Evolutionary conservation across 208 protist species (phyloP).

Genomic region (Crithidia brevicula): DNA sequence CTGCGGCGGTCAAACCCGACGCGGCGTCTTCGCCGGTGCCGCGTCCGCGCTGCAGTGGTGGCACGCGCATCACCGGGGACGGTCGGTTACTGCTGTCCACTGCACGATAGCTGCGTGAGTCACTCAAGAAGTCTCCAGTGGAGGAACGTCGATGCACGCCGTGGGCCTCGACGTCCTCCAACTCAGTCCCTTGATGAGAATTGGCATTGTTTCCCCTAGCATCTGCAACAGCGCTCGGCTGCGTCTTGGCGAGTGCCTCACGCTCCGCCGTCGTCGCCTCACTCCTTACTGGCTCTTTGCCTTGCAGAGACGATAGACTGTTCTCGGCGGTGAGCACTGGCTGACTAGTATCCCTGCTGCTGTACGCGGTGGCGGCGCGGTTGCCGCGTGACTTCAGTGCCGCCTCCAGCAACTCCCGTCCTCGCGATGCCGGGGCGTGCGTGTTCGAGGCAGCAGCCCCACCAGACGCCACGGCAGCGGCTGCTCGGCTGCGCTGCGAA

Average conservation of each 20-base stretch:
- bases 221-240: not conserved
- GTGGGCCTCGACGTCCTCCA: not conserved
- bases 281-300: not conserved
- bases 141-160: not conserved
- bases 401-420: constrained; percentile 31
- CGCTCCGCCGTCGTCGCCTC: not conserved
- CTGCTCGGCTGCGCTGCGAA: not conserved
- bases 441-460: not conserved
- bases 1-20: not conserved
- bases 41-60: not conserved
- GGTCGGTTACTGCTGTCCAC: not conserved
- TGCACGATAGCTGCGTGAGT: constrained; percentile 1
- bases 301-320: not conserved
- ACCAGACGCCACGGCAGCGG: not conserved
- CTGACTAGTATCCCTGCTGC: not conserved
- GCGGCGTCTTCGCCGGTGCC: not conserved
- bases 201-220: not conserved
- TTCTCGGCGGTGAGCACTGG: not conserved
- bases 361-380: not conserved
- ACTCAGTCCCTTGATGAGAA: no score
- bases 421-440: constrained; percentile 14
- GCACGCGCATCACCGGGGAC: constrained; percentile 3
- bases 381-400: constrained; percentile 22
- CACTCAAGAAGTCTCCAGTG: constrained; percentile 11
- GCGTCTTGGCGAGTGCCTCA: not conserved